Evolutionary conservation across 352 stramenopile genomes (phyloP).

Genomic region (Phytophthora pini): DNA sequence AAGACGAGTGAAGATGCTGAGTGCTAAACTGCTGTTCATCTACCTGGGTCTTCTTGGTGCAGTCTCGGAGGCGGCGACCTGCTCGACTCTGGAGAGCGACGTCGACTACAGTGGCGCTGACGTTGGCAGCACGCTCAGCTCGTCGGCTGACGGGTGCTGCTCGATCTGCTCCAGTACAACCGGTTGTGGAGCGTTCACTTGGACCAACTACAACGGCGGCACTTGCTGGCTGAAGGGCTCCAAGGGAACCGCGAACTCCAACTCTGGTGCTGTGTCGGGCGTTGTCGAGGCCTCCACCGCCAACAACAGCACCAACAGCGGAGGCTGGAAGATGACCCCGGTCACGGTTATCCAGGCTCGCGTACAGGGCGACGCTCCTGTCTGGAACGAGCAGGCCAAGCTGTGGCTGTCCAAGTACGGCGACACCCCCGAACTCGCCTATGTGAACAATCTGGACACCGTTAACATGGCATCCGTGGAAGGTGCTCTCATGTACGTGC

Average conservation of each 20-base stretch:
- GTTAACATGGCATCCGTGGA: constrained; percentile 72
- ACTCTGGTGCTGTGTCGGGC: neutral
- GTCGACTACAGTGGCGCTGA: constrained; percentile 2
- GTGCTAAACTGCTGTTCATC: constrained; percentile 1
- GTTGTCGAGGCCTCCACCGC: neutral
- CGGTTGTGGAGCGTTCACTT: constrained; percentile 1
- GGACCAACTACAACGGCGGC: constrained; percentile 3
- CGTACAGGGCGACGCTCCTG: constrained; percentile 55
- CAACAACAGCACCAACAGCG: constrained; percentile 2
- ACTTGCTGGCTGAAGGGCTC: constrained; percentile 1
- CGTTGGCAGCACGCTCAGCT: neutral
- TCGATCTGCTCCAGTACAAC: constrained; percentile 1
- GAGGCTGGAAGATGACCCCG: constrained; percentile 52
- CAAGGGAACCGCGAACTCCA: neutral
- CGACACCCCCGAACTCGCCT: constrained; percentile 43
- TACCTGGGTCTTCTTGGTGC: neutral
- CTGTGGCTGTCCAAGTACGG: constrained; percentile 52
- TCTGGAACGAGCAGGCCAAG: constrained; percentile 41
- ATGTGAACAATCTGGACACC: constrained; percentile 56
- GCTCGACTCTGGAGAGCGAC: constrained; percentile 1
- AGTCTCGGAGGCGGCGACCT: neutral
- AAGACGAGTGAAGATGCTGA: neutral
- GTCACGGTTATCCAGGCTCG: constrained; percentile 65
- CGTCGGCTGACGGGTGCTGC: constrained; percentile 1
- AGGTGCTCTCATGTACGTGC: constrained; percentile 72